Evolutionary conservation across 2,329 filamentous ascomycete species (phyloP).

Genomic region (Cephalotrichum gorgonifer): DNA sequence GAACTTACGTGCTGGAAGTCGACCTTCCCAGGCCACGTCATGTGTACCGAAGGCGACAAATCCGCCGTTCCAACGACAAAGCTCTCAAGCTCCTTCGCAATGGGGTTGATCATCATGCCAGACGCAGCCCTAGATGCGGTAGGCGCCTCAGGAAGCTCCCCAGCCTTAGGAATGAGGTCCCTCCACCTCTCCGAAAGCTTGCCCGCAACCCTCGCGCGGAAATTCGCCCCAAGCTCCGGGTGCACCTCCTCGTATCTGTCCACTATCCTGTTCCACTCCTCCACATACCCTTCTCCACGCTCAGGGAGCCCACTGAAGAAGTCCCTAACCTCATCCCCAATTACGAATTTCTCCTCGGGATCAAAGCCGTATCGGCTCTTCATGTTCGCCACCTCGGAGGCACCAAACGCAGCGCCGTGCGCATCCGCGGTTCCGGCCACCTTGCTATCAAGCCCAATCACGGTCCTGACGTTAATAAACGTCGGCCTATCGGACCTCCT

Average conservation of each 20-base stretch:
- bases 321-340: slow-evolving; percentile 92
- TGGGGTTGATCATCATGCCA: slow-evolving; percentile 82
- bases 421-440: slow-evolving; percentile 90
- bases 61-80: slow-evolving; percentile 94
- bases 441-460: slow-evolving; percentile 91
- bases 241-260: slow-evolving; percentile 74
- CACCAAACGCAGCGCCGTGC: slow-evolving; percentile 92
- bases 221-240: slow-evolving; percentile 69
- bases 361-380: slow-evolving; percentile 96
- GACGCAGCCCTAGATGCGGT: slow-evolving; percentile 88
- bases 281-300: slow-evolving; percentile 78
- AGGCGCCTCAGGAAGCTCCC: slow-evolving; percentile 75
- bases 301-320: slow-evolving; percentile 74
- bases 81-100: slow-evolving; percentile 75
- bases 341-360: slow-evolving; percentile 83
- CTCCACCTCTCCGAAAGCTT: slow-evolving; percentile 95
- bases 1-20: slow-evolving; percentile 91
- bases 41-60: slow-evolving; percentile 97
- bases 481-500: slow-evolving; percentile 91
- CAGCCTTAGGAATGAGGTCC: slow-evolving; percentile 71
- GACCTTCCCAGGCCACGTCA: slow-evolving; percentile 89
- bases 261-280: slow-evolving; percentile 91
- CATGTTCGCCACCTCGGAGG: slow-evolving; percentile 83
- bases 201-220: slow-evolving; percentile 67
- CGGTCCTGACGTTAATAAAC: slow-evolving; percentile 93